Conservation (phyloP, 805 yeast species). For the Naumovozyma dairenensis region DNA sequence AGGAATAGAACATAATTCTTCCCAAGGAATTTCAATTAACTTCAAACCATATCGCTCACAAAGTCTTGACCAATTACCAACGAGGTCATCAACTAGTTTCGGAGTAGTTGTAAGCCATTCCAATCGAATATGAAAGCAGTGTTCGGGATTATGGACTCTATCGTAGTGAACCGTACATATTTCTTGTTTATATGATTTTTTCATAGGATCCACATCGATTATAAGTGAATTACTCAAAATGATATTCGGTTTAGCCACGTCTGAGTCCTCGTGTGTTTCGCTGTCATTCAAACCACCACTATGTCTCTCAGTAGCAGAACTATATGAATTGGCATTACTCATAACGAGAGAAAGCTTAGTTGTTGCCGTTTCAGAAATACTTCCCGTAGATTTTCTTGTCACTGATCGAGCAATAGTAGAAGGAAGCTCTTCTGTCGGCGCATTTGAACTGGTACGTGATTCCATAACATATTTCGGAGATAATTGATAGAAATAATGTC, state of each 20-base stretch:
- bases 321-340: slow-evolving; percentile 8
- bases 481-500: slow-evolving; percentile 81
- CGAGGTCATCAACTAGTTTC: slow-evolving; percentile 68
- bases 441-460: background rate
- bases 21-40: slow-evolving; percentile 85
- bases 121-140: slow-evolving; percentile 80
- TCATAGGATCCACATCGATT: slow-evolving; percentile 66
- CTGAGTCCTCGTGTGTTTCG: slow-evolving; percentile 2
- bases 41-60: slow-evolving; percentile 79
- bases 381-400: slow-evolving; percentile 6
- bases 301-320: slow-evolving; percentile 10
- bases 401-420: slow-evolving; percentile 1
- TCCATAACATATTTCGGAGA: slow-evolving; percentile 40
- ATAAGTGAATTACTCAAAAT: slow-evolving; percentile 57
- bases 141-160: slow-evolving; percentile 85
- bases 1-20: slow-evolving; percentile 71
- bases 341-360: slow-evolving; percentile 4
- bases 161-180: slow-evolving; percentile 79
- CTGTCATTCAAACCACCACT: background rate
- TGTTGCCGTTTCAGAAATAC: slow-evolving; percentile 5
- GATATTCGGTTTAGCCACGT: slow-evolving; percentile 29
- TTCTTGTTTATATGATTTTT: slow-evolving; percentile 69
- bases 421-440: background rate
- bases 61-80: slow-evolving; percentile 66
- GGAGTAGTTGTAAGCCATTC: slow-evolving; percentile 94